Conservation (phyloP, 2,329 filamentous ascomycete species). For the Acrocalymma vagum region DNA sequence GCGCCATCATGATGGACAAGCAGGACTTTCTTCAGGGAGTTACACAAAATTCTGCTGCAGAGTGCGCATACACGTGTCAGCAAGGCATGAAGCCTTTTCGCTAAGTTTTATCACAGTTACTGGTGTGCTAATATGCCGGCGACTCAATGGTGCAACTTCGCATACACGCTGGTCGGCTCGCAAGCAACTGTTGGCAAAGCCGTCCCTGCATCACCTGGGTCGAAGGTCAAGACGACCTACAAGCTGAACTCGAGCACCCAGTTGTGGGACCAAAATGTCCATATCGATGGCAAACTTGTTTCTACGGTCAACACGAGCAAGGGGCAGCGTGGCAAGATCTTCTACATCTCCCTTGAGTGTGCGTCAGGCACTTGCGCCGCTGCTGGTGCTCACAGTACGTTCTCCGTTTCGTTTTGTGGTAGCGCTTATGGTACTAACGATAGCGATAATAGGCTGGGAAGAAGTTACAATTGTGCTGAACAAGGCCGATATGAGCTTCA, state of each 20-base stretch:
- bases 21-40: slow-evolving; percentile 24
- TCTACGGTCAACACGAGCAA: slow-evolving; percentile 26
- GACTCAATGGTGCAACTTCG: slow-evolving; percentile 24
- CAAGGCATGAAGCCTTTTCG: background rate
- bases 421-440: background rate
- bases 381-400: slow-evolving; percentile 22
- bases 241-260: slow-evolving; percentile 21
- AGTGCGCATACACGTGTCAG: slow-evolving; percentile 13
- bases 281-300: slow-evolving; percentile 22
- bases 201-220: slow-evolving; percentile 17
- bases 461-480: slow-evolving; percentile 13
- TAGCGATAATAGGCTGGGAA: slow-evolving; percentile 15
- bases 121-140: slow-evolving; percentile 16
- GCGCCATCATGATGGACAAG: slow-evolving; percentile 25
- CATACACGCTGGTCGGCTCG: slow-evolving; percentile 16
- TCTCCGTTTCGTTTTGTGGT: background rate
- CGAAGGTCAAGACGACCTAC: slow-evolving; percentile 20
- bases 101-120: background rate
- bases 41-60: slow-evolving; percentile 15
- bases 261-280: slow-evolving; percentile 26
- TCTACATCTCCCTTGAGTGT: slow-evolving; percentile 26
- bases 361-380: slow-evolving; percentile 19
- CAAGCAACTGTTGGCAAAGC: slow-evolving; percentile 11
- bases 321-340: slow-evolving; percentile 21
- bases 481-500: slow-evolving; percentile 14